Evolutionary conservation across 345 rosid genomes (phyloP).

Genomic region (Theobroma cacao): DNA sequence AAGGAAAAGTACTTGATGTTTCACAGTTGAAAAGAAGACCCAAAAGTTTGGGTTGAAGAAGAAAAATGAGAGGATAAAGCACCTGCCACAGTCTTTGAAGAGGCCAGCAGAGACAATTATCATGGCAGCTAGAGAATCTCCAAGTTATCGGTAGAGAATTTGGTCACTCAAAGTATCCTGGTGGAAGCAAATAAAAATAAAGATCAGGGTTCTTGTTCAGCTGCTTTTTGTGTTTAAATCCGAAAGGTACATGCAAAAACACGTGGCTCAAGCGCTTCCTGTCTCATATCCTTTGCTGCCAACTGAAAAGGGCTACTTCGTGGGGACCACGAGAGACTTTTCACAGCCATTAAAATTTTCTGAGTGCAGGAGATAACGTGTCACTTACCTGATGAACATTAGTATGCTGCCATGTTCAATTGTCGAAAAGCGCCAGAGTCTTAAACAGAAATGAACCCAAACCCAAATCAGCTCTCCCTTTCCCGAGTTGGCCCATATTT

Average conservation of each 20-base stretch:
- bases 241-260: neutral
- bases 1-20: neutral
- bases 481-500: too few relatives aligned
- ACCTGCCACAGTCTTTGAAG: conserved; percentile 2
- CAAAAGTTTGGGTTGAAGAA: neutral
- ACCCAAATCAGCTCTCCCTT: too few relatives aligned
- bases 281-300: too few relatives aligned
- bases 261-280: neutral
- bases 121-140: neutral
- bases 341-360: neutral
- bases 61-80: neutral
- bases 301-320: too few relatives aligned
- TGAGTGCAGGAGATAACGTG: too few relatives aligned
- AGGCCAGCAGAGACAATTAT: neutral
- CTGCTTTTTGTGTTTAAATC: neutral
- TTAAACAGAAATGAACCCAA: too few relatives aligned
- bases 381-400: too few relatives aligned
- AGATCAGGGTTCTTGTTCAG: neutral
- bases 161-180: conserved; percentile 11
- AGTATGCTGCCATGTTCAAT: too few relatives aligned
- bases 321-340: too few relatives aligned
- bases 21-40: neutral
- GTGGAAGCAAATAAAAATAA: too few relatives aligned
- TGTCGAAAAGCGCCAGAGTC: too few relatives aligned
- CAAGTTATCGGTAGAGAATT: conserved; percentile 8